Evolutionary conservation across 352 stramenopile species (phyloP).

Genomic region (Phytophthora syringae): DNA sequence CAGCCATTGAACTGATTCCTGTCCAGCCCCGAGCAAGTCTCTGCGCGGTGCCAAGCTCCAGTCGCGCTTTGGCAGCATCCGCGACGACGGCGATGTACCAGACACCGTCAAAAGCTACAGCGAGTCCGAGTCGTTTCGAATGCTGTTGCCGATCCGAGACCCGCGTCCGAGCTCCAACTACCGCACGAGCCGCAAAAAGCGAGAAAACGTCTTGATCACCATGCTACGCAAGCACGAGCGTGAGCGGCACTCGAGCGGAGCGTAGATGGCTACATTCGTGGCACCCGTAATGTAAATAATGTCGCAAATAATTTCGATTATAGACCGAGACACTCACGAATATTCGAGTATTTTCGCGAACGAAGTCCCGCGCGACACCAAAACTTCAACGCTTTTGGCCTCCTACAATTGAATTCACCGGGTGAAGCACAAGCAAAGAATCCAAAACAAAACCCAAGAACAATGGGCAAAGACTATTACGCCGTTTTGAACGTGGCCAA

Average conservation of each 20-base stretch:
- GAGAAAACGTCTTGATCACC: slow-evolving; percentile 60
- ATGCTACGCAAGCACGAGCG: slow-evolving; percentile 59
- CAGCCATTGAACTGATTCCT: slow-evolving; percentile 4
- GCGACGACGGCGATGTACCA: slow-evolving; percentile 44
- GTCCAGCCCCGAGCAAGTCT: slow-evolving; percentile 20
- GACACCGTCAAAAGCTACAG: slow-evolving; percentile 39
- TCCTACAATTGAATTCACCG: slow-evolving; percentile 31
- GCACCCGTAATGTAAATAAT: background rate
- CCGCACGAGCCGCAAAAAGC: slow-evolving; percentile 39
- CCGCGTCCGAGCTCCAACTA: slow-evolving; percentile 46
- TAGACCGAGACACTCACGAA: background rate
- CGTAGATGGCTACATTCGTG: slow-evolving; percentile 1
- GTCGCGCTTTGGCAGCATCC: slow-evolving; percentile 41
- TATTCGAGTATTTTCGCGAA: slow-evolving; percentile 44
- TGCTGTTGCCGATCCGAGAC: slow-evolving; percentile 66
- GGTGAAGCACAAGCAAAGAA: slow-evolving; percentile 10
- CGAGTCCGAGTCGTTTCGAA: slow-evolving; percentile 63
- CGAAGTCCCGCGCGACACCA: slow-evolving; percentile 1
- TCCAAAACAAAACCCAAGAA: slow-evolving; percentile 17
- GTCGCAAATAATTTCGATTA: background rate
- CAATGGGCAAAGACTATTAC: slow-evolving; percentile 91
- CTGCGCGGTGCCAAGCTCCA: slow-evolving; percentile 35
- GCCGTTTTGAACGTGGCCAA: slow-evolving; percentile 71
- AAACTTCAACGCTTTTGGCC: slow-evolving; percentile 16
- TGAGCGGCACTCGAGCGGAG: slow-evolving; percentile 9